A percentile compares a stretch with the other conserved stretches of the same genome.
Conservation (phyloP, 768 basidiomycete species). For the Mycena chlorophos region DNA sequence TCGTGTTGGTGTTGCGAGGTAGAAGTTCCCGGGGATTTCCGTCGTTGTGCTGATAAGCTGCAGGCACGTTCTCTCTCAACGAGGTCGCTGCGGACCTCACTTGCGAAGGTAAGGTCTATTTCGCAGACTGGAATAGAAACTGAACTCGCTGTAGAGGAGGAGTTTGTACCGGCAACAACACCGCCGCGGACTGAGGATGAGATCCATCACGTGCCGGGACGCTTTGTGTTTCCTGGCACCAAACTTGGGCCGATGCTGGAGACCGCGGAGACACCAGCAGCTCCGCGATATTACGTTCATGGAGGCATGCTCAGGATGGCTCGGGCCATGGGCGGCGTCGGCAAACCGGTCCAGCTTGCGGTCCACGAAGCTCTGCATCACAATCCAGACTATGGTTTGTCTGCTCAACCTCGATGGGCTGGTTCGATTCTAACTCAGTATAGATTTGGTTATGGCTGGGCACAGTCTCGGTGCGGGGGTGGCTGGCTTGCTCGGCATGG, state of each 20-base stretch:
- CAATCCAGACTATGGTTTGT: constrained; percentile 70
- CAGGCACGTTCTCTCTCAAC: constrained; percentile 84
- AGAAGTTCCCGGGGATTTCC: constrained; percentile 9
- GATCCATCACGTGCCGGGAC: constrained; percentile 36
- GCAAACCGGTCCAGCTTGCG: constrained; percentile 75
- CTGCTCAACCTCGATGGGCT: not conserved
- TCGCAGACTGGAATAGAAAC: no score
- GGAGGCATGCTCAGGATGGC: constrained; percentile 82
- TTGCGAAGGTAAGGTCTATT: no score
- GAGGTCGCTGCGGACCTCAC: constrained; percentile 85
- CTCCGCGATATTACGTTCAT: constrained; percentile 62
- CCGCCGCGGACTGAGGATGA: constrained; percentile 32
- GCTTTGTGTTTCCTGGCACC: constrained; percentile 38
- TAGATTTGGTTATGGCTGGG: constrained; percentile 75
- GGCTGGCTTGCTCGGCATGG: constrained; percentile 71
- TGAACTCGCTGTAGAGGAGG: no score
- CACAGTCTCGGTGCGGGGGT: constrained; percentile 87
- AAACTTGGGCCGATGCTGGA: not conserved
- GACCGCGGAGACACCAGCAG: constrained; percentile 20
- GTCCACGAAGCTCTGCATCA: constrained; percentile 66
- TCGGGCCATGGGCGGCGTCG: constrained; percentile 71
- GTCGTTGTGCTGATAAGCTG: not conserved
- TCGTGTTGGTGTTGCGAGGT: constrained; percentile 77
- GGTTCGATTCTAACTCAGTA: not conserved
- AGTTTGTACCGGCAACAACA: constrained; percentile 57